Evolutionary conservation across 192 early-diverging fungal genomes (phyloP).

Genomic region (Backusella tuberculispora): DNA sequence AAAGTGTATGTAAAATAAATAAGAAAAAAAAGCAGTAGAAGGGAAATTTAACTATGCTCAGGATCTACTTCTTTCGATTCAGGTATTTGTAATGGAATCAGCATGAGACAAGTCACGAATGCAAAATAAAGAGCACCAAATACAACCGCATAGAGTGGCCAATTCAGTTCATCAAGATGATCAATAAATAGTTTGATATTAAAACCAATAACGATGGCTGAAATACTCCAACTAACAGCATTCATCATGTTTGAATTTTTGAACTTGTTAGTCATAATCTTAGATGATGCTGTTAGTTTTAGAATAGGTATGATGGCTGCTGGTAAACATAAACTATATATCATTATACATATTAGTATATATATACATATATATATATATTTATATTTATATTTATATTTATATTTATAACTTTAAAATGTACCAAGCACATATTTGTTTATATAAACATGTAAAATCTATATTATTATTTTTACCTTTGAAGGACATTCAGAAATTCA

Average conservation of each 20-base stretch:
- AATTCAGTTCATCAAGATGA: conserved; percentile 38
- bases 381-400: background rate
- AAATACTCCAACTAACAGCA: conserved; percentile 48
- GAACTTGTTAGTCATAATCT: conserved; percentile 49
- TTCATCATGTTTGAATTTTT: conserved; percentile 37
- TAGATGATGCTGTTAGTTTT: conserved; percentile 56
- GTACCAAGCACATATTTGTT: background rate
- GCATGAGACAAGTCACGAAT: conserved; percentile 26
- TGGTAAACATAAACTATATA: conserved; percentile 59
- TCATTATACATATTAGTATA: background rate
- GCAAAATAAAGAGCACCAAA: conserved; percentile 25
- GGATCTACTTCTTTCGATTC: background rate
- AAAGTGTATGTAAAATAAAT: background rate
- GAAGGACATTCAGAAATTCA: conserved; percentile 70
- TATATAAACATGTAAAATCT: background rate
- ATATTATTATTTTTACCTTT: conserved; percentile 44
- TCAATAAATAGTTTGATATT: conserved; percentile 55
- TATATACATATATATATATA: background rate
- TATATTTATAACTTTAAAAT: background rate
- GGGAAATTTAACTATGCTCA: background rate
- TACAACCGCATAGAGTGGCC: background rate
- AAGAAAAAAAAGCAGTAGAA: background rate
- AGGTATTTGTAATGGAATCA: conserved; percentile 10
- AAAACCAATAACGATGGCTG: conserved; percentile 56
- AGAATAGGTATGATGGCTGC: conserved; percentile 67